phyloP scores from a whole-genome alignment of 2,329 filamentous ascomycete genomes.

The Sporothrix phasma region DNA sequence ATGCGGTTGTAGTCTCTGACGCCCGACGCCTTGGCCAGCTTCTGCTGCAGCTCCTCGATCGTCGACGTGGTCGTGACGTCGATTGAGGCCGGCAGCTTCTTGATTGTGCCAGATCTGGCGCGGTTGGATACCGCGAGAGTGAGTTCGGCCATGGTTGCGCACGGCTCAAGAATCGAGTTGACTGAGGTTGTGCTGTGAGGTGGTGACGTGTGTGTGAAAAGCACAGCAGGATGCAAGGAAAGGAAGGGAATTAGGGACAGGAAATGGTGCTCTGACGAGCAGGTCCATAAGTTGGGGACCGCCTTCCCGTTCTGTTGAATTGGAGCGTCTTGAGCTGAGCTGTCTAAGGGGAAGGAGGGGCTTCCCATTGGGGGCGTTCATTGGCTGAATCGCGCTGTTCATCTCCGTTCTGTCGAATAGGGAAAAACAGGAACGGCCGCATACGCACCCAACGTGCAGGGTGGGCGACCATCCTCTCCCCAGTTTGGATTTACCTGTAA shows the following conservation, averaged over 20 bases:
- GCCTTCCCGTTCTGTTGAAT: not conserved
- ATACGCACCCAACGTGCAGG: not conserved
- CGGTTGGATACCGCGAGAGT: slow-evolving; percentile 36
- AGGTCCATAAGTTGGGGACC: not conserved
- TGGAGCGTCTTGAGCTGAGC: not conserved
- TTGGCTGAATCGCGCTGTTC: slow-evolving; percentile 3
- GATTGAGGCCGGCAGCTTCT: slow-evolving; percentile 42
- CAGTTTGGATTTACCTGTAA: not conserved
- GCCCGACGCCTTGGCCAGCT: slow-evolving; percentile 41
- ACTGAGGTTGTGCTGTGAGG: not conserved
- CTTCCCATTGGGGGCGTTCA: not conserved
- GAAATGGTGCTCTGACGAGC: not conserved
- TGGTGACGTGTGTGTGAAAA: not conserved
- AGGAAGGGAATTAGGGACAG: not conserved
- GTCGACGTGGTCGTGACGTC: slow-evolving; percentile 42
- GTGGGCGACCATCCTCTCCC: not conserved
- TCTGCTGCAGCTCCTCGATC: slow-evolving; percentile 49
- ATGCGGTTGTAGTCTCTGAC: slow-evolving; percentile 51
- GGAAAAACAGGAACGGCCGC: not conserved
- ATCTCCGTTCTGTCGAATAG: slow-evolving; percentile 7
- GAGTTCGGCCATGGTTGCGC: slow-evolving; percentile 20
- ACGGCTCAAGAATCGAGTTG: not conserved
- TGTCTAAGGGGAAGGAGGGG: not conserved
- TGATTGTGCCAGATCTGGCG: slow-evolving; percentile 42
- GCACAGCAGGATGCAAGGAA: not conserved